Conservation (phyloP, 202 grass and related monocot species). For the Schoenoplectus triqueter region DNA sequence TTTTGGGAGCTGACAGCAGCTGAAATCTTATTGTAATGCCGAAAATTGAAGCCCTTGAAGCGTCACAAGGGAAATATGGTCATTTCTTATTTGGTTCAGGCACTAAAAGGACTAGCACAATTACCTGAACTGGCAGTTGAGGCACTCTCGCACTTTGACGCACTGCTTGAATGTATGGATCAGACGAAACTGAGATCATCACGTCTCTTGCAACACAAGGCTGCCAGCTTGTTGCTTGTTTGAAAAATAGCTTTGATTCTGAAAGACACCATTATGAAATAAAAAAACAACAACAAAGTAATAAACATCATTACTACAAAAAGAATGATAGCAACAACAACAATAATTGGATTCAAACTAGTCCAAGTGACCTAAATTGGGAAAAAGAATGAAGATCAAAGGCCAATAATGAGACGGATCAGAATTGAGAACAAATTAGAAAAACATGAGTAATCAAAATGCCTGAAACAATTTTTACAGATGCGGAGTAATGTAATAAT, state of each 20-base stretch:
- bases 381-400: background rate
- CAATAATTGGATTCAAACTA: background rate
- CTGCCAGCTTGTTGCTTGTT: constrained; percentile 80
- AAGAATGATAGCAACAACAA: background rate
- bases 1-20: background rate
- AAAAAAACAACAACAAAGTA: constrained; percentile 16
- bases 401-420: background rate
- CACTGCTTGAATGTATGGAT: constrained; percentile 60
- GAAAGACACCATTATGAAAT: constrained; percentile 19
- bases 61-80: background rate
- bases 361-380: background rate
- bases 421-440: constrained; percentile 2
- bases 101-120: constrained; percentile 37
- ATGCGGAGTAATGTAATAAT: constrained; percentile 24
- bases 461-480: constrained; percentile 25
- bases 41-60: background rate
- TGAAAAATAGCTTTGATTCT: constrained; percentile 99
- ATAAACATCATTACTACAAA: background rate
- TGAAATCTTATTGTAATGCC: background rate
- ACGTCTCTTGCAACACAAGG: constrained; percentile 83
- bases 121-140: constrained; percentile 95
- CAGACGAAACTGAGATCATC: constrained; percentile 89
- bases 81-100: background rate
- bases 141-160: constrained; percentile 58
- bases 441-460: background rate